phyloP scores from a whole-genome alignment of 2,329 filamentous ascomycete genomes.

The Sclerotinia spermophila region DNA sequence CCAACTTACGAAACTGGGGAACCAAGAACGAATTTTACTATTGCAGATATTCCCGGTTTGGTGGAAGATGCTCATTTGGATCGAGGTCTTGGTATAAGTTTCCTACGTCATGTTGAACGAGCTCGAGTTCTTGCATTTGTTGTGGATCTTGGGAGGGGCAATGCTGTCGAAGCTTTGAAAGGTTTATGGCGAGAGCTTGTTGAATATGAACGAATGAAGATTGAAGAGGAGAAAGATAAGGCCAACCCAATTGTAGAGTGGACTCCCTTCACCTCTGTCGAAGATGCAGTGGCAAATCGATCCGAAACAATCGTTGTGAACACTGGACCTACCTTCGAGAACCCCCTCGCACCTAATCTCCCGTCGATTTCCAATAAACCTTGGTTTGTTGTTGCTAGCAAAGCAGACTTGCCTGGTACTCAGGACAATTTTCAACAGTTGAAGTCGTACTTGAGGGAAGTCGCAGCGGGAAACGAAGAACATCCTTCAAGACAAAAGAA shows the following conservation, averaged over 20 bases:
- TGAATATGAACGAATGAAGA: conserved; percentile 67
- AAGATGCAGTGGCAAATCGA: conserved; percentile 35
- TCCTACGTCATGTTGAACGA: conserved; percentile 90
- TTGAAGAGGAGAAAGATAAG: conserved; percentile 69
- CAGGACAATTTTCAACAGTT: conserved; percentile 71
- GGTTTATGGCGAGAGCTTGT: conserved; percentile 87
- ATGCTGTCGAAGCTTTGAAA: conserved; percentile 75
- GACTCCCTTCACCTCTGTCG: conserved; percentile 48
- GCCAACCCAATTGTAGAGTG: conserved; percentile 59
- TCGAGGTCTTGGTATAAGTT: conserved; percentile 83
- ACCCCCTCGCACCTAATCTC: conserved; percentile 29
- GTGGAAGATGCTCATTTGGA: conserved; percentile 92
- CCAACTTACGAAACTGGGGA: conserved; percentile 46
- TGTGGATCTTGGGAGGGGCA: conserved; percentile 74
- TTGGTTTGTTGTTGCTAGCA: conserved; percentile 94
- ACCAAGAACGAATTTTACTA: conserved; percentile 76
- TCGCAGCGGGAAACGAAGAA: conserved; percentile 57
- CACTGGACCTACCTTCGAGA: conserved; percentile 28
- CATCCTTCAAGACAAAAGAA: conserved; percentile 69
- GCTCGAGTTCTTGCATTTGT: conserved; percentile 93
- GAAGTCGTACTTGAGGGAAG: conserved; percentile 63
- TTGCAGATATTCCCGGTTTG: conserved; percentile 93
- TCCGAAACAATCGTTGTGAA: conserved; percentile 34
- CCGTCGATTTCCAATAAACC: conserved; percentile 77
- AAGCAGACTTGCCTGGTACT: conserved; percentile 78